Evolutionary conservation across 208 protist genomes (phyloP).

Genomic region (Sergeia podlipaevii): DNA sequence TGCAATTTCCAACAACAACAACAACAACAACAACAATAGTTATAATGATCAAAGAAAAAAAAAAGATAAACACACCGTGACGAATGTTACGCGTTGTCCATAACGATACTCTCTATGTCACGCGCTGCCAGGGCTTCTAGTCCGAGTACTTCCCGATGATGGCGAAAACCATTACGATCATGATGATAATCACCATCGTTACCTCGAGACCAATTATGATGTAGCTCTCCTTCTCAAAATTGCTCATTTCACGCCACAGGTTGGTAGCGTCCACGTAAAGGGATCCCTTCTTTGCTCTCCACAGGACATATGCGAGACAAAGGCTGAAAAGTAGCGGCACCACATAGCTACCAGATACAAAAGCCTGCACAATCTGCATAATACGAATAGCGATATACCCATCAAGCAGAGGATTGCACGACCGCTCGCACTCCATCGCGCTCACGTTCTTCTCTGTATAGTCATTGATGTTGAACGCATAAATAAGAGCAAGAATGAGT

Average conservation of each 20-base stretch:
- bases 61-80: too few relatives aligned
- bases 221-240: slow-evolving; percentile 64
- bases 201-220: slow-evolving; percentile 51
- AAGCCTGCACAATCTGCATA: slow-evolving; percentile 55
- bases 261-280: slow-evolving; percentile 80
- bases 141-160: slow-evolving; percentile 48
- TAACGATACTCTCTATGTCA: neutral
- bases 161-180: slow-evolving; percentile 68
- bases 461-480: slow-evolving; percentile 77
- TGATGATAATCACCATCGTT: slow-evolving; percentile 41
- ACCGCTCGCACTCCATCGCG: slow-evolving; percentile 78
- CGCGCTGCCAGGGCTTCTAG: neutral
- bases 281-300: slow-evolving; percentile 36
- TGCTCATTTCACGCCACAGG: slow-evolving; percentile 62
- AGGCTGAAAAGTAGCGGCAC: slow-evolving; percentile 28
- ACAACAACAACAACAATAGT: too few relatives aligned
- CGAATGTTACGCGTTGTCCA: neutral
- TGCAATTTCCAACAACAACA: too few relatives aligned
- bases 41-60: too few relatives aligned
- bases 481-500: slow-evolving; percentile 66
- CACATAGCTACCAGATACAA: slow-evolving; percentile 46
- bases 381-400: slow-evolving; percentile 57
- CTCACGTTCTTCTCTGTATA: slow-evolving; percentile 71
- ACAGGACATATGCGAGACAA: slow-evolving; percentile 35
- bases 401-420: slow-evolving; percentile 73